Percentiles rank a stretch among this genome's conserved stretches.
phyloP scores from a whole-genome alignment of 2,329 filamentous ascomycete species.

The Aureobasidium sp. region DNA sequence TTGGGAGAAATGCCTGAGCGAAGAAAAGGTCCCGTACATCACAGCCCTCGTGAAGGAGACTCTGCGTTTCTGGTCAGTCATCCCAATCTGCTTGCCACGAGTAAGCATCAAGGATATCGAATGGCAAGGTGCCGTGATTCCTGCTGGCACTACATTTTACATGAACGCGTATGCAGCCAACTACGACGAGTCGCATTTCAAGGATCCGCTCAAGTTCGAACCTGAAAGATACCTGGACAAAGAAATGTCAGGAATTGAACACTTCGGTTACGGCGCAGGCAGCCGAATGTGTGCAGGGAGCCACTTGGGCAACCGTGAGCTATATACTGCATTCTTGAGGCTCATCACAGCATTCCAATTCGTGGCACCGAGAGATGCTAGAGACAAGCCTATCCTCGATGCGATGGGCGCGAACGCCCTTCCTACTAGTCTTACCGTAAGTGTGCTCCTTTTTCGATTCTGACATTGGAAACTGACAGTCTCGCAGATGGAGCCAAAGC shows the following conservation, averaged over 20 bases:
- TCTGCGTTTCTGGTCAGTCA: slow-evolving; percentile 71
- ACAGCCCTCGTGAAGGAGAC: slow-evolving; percentile 74
- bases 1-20: slow-evolving; percentile 65
- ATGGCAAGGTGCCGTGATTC: slow-evolving; percentile 61
- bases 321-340: slow-evolving; percentile 43
- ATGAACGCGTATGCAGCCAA: slow-evolving; percentile 72
- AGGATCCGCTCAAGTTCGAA: slow-evolving; percentile 55
- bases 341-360: slow-evolving; percentile 43
- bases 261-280: slow-evolving; percentile 43
- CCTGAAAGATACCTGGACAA: slow-evolving; percentile 63
- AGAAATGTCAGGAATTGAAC: slow-evolving; percentile 39
- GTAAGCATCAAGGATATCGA: slow-evolving; percentile 65
- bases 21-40: slow-evolving; percentile 71
- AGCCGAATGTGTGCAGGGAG: slow-evolving; percentile 36
- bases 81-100: slow-evolving; percentile 69
- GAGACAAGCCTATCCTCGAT: slow-evolving; percentile 39
- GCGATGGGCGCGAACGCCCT: slow-evolving; percentile 40
- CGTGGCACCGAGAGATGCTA: slow-evolving; percentile 32
- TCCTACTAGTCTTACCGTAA: slow-evolving; percentile 31
- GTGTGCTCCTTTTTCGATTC: neutral
- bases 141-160: slow-evolving; percentile 71
- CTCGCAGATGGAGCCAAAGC: slow-evolving; percentile 45
- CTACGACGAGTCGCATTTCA: slow-evolving; percentile 64
- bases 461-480: slow-evolving; percentile 16
- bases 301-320: slow-evolving; percentile 34